phyloP scores from a whole-genome alignment of 73 alveolate species.

The Paramecium sexaurelia region DNA sequence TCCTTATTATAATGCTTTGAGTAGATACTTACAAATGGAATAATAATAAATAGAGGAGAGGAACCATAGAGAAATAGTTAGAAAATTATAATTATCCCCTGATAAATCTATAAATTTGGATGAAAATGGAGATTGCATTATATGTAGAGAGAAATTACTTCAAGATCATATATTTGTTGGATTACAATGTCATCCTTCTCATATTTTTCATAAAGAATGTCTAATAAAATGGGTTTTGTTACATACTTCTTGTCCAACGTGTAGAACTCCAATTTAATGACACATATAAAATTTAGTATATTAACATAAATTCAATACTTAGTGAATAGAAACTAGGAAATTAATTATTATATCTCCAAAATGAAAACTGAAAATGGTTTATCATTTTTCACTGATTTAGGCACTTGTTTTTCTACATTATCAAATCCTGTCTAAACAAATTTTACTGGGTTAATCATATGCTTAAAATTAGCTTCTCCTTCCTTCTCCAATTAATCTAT shows the following conservation, averaged over 20 bases:
- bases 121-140: background rate
- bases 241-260: slow-evolving; percentile 27
- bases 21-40: background rate
- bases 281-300: background rate
- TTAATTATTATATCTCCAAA: background rate
- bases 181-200: slow-evolving; percentile 30
- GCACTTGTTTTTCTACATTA: slow-evolving; percentile 3
- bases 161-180: background rate
- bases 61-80: background rate
- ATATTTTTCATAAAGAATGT: slow-evolving; percentile 41
- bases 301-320: background rate
- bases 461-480: background rate
- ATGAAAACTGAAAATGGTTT: slow-evolving; percentile 18
- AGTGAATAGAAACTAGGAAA: slow-evolving; percentile 35
- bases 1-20: background rate
- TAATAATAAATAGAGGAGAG: background rate
- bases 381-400: slow-evolving; percentile 39
- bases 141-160: background rate
- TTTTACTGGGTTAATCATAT: background rate
- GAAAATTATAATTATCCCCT: background rate
- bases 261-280: slow-evolving; percentile 9
- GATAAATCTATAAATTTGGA: background rate
- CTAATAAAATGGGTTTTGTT: background rate
- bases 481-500: slow-evolving; percentile 15
- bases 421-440: background rate